phyloP scores from a whole-genome alignment of 2,329 filamentous ascomycete genomes.

The Thelonectria rubi region DNA sequence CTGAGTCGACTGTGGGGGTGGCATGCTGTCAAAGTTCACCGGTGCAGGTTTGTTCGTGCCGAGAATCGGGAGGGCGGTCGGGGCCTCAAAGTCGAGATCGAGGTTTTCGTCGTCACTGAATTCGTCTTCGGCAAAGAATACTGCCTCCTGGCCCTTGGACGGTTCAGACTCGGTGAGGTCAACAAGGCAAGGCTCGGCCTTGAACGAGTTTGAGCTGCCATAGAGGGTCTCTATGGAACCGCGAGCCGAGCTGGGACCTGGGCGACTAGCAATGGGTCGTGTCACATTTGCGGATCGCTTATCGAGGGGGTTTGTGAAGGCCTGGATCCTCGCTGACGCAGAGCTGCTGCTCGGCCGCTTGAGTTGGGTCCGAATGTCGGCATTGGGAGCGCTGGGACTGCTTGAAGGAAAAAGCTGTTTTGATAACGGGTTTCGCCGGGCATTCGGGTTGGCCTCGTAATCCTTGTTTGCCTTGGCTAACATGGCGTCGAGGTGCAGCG shows the following conservation, averaged over 20 bases:
- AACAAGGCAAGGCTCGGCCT: constrained; percentile 42
- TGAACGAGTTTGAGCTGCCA: constrained; percentile 59
- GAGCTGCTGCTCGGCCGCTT: constrained; percentile 54
- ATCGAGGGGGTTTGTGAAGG: constrained; percentile 40
- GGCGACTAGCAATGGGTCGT: constrained; percentile 30
- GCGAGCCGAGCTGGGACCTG: constrained; percentile 22
- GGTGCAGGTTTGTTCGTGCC: constrained; percentile 37
- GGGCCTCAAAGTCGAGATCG: constrained; percentile 73
- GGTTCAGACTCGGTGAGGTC: constrained; percentile 47
- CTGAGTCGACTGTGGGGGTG: constrained; percentile 43
- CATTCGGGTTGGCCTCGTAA: constrained; percentile 51
- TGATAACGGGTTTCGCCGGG: constrained; percentile 49
- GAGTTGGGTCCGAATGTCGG: constrained; percentile 61
- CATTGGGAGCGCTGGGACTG: constrained; percentile 56
- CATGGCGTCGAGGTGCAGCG: constrained; percentile 44
- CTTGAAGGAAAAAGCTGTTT: constrained; percentile 68
- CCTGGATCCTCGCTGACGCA: constrained; percentile 52
- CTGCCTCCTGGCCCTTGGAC: constrained; percentile 45
- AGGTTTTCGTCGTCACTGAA: constrained; percentile 86
- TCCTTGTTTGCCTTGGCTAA: constrained; percentile 49
- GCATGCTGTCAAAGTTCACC: constrained; percentile 38
- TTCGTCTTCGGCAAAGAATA: constrained; percentile 80
- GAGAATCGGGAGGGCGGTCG: constrained; percentile 57
- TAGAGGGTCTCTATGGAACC: constrained; percentile 54
- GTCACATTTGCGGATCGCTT: constrained; percentile 48